A percentile compares a stretch with the other conserved stretches of the same genome.
phyloP scores from a whole-genome alignment of 345 rosid species.

The Erodium maritimum region DNA sequence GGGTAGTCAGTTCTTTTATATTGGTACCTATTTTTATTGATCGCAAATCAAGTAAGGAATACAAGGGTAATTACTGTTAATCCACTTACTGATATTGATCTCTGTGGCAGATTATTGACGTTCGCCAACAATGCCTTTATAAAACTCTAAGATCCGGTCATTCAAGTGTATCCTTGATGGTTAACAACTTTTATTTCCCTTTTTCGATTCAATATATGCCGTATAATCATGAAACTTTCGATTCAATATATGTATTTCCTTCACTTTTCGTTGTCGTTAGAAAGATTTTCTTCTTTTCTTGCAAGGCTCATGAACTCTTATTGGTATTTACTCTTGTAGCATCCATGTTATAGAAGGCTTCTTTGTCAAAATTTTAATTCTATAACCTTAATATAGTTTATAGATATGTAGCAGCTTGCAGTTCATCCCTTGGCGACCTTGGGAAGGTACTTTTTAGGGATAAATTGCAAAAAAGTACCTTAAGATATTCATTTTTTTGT shows the following conservation, averaged over 20 bases:
- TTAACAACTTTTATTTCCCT: not conserved
- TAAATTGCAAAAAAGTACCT: too few relatives aligned
- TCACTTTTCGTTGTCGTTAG: too few relatives aligned
- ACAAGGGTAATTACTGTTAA: not conserved
- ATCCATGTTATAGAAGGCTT: not conserved
- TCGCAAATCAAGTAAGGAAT: not conserved
- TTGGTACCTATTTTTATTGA: too few relatives aligned
- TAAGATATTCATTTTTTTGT: too few relatives aligned
- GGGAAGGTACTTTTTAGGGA: slow-evolving; percentile 61
- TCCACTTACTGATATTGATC: slow-evolving; percentile 9
- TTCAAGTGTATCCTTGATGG: slow-evolving; percentile 63
- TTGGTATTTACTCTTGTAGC: not conserved
- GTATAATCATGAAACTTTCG: too few relatives aligned
- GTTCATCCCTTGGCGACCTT: slow-evolving; percentile 88
- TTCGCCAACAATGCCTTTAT: slow-evolving; percentile 52
- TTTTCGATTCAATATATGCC: too few relatives aligned
- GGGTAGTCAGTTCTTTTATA: too few relatives aligned
- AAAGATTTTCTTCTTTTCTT: too few relatives aligned
- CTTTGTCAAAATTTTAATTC: not conserved
- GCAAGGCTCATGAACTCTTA: too few relatives aligned
- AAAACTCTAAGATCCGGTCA: slow-evolving; percentile 85
- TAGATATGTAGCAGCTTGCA: slow-evolving; percentile 88
- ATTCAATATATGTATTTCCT: too few relatives aligned
- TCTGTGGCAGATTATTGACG: slow-evolving; percentile 59
- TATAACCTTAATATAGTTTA: slow-evolving; percentile 22